phyloP scores from a whole-genome alignment of 2,329 filamentous ascomycete species.

The Colletotrichum sp. region DNA sequence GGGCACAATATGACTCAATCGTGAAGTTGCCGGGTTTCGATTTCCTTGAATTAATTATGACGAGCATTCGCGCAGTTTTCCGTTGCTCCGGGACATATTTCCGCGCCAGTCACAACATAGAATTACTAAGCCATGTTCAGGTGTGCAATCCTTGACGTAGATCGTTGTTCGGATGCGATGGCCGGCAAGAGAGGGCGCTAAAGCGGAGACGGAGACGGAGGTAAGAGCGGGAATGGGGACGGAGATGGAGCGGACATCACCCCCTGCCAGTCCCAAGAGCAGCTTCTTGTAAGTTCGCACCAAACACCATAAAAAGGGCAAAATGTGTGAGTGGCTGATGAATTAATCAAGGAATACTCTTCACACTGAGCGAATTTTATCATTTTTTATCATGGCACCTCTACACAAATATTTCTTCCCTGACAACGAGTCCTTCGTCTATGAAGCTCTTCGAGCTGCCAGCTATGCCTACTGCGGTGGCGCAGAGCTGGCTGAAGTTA shows the following conservation, averaged over 20 bases:
- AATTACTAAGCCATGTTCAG: background rate
- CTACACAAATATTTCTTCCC: background rate
- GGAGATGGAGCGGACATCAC: background rate
- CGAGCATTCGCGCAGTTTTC: background rate
- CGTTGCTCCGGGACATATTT: background rate
- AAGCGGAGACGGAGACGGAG: background rate
- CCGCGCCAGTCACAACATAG: background rate
- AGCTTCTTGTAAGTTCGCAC: background rate
- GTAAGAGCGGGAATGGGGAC: background rate
- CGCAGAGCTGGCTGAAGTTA: background rate
- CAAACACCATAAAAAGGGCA: background rate
- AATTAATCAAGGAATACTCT: background rate
- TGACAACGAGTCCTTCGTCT: background rate
- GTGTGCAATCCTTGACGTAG: background rate
- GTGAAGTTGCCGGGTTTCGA: background rate
- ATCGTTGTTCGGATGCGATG: background rate
- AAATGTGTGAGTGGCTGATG: background rate
- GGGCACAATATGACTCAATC: background rate
- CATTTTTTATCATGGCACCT: background rate
- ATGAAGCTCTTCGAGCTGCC: background rate
- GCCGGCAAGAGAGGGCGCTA: background rate
- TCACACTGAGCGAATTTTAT: background rate
- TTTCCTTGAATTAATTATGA: background rate
- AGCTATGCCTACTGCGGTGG: background rate
- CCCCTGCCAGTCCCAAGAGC: background rate